Conservation (phyloP, 2,329 filamentous ascomycete species). For the Septoria petroselini region DNA sequence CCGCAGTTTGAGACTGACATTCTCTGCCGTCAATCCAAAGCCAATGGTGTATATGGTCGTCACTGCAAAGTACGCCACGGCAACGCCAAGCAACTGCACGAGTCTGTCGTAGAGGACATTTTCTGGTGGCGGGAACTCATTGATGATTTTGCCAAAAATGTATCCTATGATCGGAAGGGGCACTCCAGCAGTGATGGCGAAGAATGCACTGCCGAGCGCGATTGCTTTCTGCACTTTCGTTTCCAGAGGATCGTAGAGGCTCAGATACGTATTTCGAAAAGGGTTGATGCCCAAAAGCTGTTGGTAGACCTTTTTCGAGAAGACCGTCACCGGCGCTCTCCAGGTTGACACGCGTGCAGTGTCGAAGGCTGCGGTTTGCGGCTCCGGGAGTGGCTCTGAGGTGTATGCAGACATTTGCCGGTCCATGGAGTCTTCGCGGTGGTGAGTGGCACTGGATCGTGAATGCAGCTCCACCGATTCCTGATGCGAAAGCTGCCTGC, state of each 20-base stretch:
- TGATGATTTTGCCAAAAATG: slow-evolving; percentile 51
- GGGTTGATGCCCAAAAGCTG: slow-evolving; percentile 45
- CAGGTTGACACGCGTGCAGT: slow-evolving; percentile 2
- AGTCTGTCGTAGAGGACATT: slow-evolving; percentile 44
- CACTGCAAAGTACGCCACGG: slow-evolving; percentile 49
- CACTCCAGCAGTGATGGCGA: slow-evolving; percentile 42
- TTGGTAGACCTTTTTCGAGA: slow-evolving; percentile 21
- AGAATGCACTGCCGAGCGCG: slow-evolving; percentile 37
- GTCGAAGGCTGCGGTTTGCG: slow-evolving; percentile 1
- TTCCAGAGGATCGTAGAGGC: slow-evolving; percentile 48
- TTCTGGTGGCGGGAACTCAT: slow-evolving; percentile 49
- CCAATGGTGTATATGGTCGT: slow-evolving; percentile 51
- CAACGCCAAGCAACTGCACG: slow-evolving; percentile 45
- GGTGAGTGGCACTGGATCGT: too few species aligned
- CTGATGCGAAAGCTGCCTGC: not conserved
- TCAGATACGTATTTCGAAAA: slow-evolving; percentile 50
- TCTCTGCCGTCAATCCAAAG: slow-evolving; percentile 52
- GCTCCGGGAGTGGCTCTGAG: slow-evolving; percentile 10
- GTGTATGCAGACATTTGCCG: not conserved
- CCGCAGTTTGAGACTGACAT: slow-evolving; percentile 48
- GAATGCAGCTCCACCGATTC: slow-evolving; percentile 5
- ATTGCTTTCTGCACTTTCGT: slow-evolving; percentile 41
- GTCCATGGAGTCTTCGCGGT: not conserved
- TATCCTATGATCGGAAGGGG: slow-evolving; percentile 44
- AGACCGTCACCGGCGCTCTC: slow-evolving; percentile 9